Percentiles rank a stretch among this genome's conserved stretches.
Evolutionary conservation across 352 stramenopile genomes (phyloP).

Genomic region (Pythium periplocum): DNA sequence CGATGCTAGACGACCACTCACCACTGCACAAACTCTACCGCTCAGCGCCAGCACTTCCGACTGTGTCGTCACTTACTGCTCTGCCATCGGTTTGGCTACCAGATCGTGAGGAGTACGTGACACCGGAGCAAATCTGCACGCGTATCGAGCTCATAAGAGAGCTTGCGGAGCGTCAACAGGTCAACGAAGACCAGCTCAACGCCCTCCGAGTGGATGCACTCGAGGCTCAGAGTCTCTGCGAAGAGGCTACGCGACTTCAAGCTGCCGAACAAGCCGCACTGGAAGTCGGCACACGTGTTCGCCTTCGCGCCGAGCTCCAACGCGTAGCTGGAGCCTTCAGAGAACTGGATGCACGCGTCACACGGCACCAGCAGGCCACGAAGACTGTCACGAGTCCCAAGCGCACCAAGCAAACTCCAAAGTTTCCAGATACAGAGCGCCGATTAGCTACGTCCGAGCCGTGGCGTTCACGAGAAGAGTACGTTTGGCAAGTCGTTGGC

Average conservation of each 20-base stretch:
- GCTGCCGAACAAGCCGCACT: not conserved
- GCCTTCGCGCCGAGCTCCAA: slow-evolving; percentile 3
- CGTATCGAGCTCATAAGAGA: slow-evolving; percentile 23
- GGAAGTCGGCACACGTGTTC: slow-evolving; percentile 3
- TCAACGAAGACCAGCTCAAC: no score
- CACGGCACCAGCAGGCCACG: not conserved
- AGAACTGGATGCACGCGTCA: not conserved
- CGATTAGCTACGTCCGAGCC: slow-evolving; percentile 1
- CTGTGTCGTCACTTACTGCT: no score
- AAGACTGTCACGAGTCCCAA: not conserved
- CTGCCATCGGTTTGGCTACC: slow-evolving; percentile 16
- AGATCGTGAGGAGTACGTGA: slow-evolving; percentile 21
- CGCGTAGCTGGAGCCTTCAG: not conserved
- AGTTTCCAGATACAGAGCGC: not conserved
- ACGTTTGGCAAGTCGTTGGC: slow-evolving; percentile 19
- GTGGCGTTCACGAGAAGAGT: slow-evolving; percentile 24
- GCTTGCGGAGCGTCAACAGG: not conserved
- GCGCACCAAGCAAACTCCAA: not conserved
- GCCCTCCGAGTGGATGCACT: slow-evolving; percentile 8
- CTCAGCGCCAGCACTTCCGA: no score
- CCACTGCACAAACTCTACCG: no score
- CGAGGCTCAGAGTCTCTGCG: slow-evolving; percentile 10
- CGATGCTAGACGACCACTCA: no score
- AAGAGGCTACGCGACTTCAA: slow-evolving; percentile 15
- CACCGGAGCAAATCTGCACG: slow-evolving; percentile 28